These are phyloP conservation scores for Cyclotella distinguenda DNA, from an alignment of 108 stramenopile species.

Conservation along the genomic window DNA sequence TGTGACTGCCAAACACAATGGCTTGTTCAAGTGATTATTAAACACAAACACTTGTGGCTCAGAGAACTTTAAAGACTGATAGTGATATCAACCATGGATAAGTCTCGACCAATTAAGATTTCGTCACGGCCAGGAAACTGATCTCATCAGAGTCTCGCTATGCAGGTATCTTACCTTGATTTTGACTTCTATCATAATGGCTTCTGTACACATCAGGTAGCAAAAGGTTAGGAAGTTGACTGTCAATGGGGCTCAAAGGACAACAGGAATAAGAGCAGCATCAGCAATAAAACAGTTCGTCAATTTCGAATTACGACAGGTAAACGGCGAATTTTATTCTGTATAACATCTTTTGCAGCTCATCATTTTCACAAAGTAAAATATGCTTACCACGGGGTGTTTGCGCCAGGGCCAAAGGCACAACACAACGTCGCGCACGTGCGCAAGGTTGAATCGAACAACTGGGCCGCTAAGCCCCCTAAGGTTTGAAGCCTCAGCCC, in stretches of 20 bases:
- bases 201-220: too few species aligned
- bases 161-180: slow-evolving; percentile 5
- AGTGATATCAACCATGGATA: slow-evolving; percentile 46
- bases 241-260: neutral
- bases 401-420: neutral
- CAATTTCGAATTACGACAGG: slow-evolving; percentile 38
- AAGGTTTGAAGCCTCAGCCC: slow-evolving; percentile 84
- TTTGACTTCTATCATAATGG: too few species aligned
- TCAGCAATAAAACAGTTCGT: slow-evolving; percentile 36
- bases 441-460: slow-evolving; percentile 91
- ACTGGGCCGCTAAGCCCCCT: slow-evolving; percentile 79
- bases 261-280: slow-evolving; percentile 2
- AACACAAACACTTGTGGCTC: slow-evolving; percentile 12
- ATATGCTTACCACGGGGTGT: too few species aligned
- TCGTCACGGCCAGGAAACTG: slow-evolving; percentile 26
- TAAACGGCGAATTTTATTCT: slow-evolving; percentile 49
- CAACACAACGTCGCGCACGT: slow-evolving; percentile 36
- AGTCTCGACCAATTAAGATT: slow-evolving; percentile 39
- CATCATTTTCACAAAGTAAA: too few species aligned
- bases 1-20: too few species aligned
- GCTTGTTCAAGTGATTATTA: too few species aligned
- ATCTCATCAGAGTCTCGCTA: neutral
- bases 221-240: neutral
- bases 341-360: slow-evolving; percentile 33
- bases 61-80: slow-evolving; percentile 56